Percentiles rank a stretch among this genome's conserved stretches.
Conservation (phyloP, 805 yeast genomes). For the Nakazawaea ambrosiae region DNA sequence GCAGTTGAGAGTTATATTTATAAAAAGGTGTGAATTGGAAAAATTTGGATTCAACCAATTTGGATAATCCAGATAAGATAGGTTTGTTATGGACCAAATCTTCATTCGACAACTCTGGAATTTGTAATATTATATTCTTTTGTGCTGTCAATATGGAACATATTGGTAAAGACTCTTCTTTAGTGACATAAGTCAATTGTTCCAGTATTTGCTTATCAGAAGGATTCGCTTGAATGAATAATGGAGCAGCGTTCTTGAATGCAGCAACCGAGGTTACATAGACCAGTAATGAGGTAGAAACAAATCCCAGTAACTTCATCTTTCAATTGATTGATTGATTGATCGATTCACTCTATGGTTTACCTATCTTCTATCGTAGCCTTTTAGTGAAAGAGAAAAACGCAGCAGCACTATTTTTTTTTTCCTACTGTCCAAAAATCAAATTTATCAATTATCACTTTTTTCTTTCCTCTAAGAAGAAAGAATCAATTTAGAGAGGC, state of each 20-base stretch:
- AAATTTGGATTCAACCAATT: slow-evolving; percentile 1
- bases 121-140: slow-evolving; percentile 9
- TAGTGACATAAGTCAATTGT: slow-evolving; percentile 17
- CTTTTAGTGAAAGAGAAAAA: no score
- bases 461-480: no score
- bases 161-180: slow-evolving; percentile 8
- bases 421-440: no score
- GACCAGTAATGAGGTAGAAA: not conserved
- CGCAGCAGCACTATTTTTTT: no score
- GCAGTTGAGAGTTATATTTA: slow-evolving; percentile 3
- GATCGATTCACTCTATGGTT: no score
- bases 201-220: no score
- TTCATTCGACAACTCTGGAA: slow-evolving; percentile 12
- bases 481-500: no score
- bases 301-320: not conserved
- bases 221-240: slow-evolving; percentile 16
- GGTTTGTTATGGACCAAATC: slow-evolving; percentile 4
- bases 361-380: no score
- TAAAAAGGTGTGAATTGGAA: slow-evolving; percentile 8
- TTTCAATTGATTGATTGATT: no score
- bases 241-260: slow-evolving; percentile 26
- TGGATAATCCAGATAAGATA: not conserved
- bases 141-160: slow-evolving; percentile 4
- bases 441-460: no score
- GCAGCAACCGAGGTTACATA: slow-evolving; percentile 11